These are phyloP conservation scores for Paraconiothyrium brasiliense DNA, from an alignment of 2,329 filamentous ascomycete species.

Conservation along the genomic window DNA sequence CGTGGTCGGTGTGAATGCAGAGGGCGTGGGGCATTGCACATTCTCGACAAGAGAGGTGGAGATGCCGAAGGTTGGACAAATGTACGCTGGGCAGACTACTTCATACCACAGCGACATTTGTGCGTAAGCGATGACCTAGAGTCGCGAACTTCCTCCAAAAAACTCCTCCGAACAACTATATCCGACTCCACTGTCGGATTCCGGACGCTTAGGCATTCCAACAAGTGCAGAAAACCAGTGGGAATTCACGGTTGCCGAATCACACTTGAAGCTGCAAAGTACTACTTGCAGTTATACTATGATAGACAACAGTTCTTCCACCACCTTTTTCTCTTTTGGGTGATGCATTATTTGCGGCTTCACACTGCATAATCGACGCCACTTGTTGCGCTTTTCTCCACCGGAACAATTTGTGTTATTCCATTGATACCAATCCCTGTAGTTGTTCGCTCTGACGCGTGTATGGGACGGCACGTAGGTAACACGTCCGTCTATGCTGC, in stretches of 20 bases:
- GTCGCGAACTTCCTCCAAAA: not conserved
- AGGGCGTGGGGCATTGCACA: constrained; percentile 22
- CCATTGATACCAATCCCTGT: no score
- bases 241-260: not conserved
- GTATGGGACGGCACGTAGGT: no score
- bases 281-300: not conserved
- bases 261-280: not conserved
- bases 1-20: constrained; percentile 9
- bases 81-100: constrained; percentile 12
- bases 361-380: not conserved
- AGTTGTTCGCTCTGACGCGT: no score
- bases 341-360: not conserved
- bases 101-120: not conserved
- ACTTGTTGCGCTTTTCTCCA: not conserved
- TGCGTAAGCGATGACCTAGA: not conserved
- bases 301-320: no score
- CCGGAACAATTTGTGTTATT: not conserved
- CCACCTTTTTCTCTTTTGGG: not conserved
- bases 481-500: no score
- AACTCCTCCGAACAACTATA: not conserved
- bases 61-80: constrained; percentile 9
- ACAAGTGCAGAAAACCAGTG: not conserved
- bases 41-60: constrained; percentile 17
- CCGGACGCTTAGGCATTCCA: not conserved
- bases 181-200: not conserved